phyloP scores from a whole-genome alignment of 306 rosid genomes.

The Spatholobus suberectus region DNA sequence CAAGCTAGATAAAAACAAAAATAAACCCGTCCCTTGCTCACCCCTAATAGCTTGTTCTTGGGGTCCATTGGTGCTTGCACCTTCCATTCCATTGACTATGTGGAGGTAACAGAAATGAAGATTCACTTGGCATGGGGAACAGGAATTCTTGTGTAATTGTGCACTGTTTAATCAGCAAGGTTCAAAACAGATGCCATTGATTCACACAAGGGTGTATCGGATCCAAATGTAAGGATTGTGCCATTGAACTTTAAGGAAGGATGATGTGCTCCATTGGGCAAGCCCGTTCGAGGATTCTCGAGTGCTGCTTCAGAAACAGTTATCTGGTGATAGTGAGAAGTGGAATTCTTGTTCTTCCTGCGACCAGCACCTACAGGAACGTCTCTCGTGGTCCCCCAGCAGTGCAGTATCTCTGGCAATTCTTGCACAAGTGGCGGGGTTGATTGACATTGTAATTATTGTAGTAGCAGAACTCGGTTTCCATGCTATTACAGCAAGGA shows the following conservation, averaged over 20 bases:
- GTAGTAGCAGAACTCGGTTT: no score
- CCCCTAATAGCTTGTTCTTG: slow-evolving; percentile 51
- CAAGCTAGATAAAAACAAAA: no score
- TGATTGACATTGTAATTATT: no score
- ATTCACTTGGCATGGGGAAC: slow-evolving; percentile 43
- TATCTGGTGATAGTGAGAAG: slow-evolving; percentile 64
- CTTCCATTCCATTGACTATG: slow-evolving; percentile 56
- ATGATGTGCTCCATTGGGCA: slow-evolving; percentile 38
- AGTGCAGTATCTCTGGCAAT: no score
- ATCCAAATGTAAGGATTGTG: slow-evolving; percentile 62
- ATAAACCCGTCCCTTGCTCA: no score
- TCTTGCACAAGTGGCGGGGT: no score
- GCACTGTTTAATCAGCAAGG: slow-evolving; percentile 39
- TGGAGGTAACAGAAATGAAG: slow-evolving; percentile 60
- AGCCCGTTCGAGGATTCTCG: slow-evolving; percentile 18
- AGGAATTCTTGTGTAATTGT: slow-evolving; percentile 22
- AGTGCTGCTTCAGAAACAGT: slow-evolving; percentile 57
- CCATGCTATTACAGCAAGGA: no score
- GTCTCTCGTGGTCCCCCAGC: no score
- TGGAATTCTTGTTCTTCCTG: not conserved
- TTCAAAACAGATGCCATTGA: slow-evolving; percentile 60
- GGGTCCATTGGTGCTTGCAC: slow-evolving; percentile 37
- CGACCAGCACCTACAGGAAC: no score
- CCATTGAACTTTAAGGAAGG: slow-evolving; percentile 52
- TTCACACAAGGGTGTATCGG: slow-evolving; percentile 61